These are phyloP conservation scores for Neoboletus subvelutipes DNA, from an alignment of 768 basidiomycete genomes.

Conservation along the genomic window DNA sequence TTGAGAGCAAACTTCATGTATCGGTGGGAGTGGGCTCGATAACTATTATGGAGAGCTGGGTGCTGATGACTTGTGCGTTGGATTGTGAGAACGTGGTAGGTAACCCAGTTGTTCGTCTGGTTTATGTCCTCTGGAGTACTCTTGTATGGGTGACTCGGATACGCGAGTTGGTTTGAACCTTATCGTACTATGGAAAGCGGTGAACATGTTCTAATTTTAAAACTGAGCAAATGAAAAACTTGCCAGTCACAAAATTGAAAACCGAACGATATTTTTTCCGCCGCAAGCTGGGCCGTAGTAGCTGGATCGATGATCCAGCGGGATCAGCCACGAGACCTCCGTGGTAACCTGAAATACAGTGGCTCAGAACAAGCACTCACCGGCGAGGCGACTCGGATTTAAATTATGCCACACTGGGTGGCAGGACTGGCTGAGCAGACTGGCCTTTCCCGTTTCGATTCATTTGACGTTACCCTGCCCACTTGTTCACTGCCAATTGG, in stretches of 20 bases:
- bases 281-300: neutral
- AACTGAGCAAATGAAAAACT: neutral
- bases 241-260: neutral
- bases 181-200: no score
- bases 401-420: neutral
- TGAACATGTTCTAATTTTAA: neutral
- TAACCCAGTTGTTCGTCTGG: no score
- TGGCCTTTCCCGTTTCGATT: neutral
- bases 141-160: no score
- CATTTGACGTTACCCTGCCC: neutral
- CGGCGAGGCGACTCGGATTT: neutral
- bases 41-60: neutral
- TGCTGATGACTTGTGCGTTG: no score
- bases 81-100: no score
- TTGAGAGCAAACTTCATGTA: neutral
- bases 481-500: constrained; percentile 4
- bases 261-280: neutral
- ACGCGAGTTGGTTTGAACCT: no score
- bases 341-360: neutral
- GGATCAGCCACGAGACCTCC: neutral
- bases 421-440: neutral
- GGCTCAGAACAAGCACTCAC: neutral
- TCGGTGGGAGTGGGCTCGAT: neutral
- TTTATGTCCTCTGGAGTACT: no score
- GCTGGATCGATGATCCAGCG: neutral